Percentiles rank a stretch among this genome's conserved stretches.
phyloP scores from a whole-genome alignment of 345 rosid genomes.

The Citropsis articulata region DNA sequence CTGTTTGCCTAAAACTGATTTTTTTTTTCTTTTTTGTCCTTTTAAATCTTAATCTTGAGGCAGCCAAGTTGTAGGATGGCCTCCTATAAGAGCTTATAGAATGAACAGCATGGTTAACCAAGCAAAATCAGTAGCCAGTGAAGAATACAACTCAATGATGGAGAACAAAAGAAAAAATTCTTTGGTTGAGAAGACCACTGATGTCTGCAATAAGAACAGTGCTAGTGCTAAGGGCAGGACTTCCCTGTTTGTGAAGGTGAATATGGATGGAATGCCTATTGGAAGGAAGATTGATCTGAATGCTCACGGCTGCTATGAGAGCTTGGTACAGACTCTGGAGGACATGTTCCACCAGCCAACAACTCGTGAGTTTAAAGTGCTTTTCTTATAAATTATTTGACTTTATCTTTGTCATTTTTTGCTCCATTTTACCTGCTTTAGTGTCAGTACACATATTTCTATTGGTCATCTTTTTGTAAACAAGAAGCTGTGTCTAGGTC shows the following conservation, averaged over 20 bases:
- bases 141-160: constrained; percentile 35
- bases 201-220: constrained; percentile 25
- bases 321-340: constrained; percentile 64
- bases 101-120: constrained; percentile 80
- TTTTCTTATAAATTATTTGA: neutral
- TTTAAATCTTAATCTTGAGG: constrained; percentile 17
- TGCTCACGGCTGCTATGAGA: constrained; percentile 66
- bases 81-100: constrained; percentile 78
- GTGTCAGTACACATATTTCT: neutral
- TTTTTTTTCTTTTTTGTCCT: neutral
- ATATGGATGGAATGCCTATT: constrained; percentile 90
- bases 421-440: neutral
- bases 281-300: constrained; percentile 87
- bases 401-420: neutral
- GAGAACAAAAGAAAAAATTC: constrained; percentile 33
- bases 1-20: neutral
- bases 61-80: constrained; percentile 97
- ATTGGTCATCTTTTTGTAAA: neutral
- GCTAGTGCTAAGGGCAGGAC: constrained; percentile 34
- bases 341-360: constrained; percentile 61
- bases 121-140: constrained; percentile 44
- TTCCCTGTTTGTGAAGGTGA: constrained; percentile 79
- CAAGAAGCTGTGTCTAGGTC: neutral
- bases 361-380: constrained; percentile 32
- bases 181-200: constrained; percentile 23